Conservation (phyloP, 2,329 filamentous ascomycete species). For the Epichloe brachyelytri region DNA sequence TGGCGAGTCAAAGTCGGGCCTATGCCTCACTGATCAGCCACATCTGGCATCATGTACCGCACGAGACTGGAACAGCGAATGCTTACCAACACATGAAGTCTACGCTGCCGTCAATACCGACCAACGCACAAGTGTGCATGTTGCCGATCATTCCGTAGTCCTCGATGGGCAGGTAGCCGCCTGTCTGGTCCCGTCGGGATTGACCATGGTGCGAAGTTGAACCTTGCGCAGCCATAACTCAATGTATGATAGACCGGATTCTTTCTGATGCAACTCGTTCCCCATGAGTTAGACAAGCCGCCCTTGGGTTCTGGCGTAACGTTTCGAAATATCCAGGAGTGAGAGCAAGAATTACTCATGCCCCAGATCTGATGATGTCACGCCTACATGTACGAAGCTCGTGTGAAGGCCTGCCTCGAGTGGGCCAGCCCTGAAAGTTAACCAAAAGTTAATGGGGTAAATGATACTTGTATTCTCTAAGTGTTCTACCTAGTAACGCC, state of each 20-base stretch:
- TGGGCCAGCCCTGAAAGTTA: no score
- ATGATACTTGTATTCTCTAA: no score
- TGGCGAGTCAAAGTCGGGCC: constrained; percentile 69
- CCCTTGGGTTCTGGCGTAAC: not conserved
- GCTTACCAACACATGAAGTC: constrained; percentile 66
- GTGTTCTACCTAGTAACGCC: no score
- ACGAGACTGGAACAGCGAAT: not conserved
- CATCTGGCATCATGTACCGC: not conserved
- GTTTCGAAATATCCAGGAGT: not conserved
- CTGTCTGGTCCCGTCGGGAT: constrained; percentile 22
- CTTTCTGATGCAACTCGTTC: no score
- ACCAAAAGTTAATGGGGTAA: no score
- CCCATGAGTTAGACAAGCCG: not conserved
- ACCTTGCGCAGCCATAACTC: constrained; percentile 20
- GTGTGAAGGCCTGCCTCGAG: no score
- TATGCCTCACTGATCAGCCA: constrained; percentile 15
- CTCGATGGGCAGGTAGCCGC: constrained; percentile 51
- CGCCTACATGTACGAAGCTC: no score
- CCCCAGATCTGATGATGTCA: not conserved
- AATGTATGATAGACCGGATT: not conserved
- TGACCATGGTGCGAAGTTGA: constrained; percentile 19
- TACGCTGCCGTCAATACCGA: constrained; percentile 59
- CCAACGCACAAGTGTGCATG: constrained; percentile 66
- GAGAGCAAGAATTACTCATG: not conserved
- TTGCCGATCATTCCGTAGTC: constrained; percentile 73